A percentile compares a stretch with the other conserved stretches of the same genome.
phyloP scores from a whole-genome alignment of 225 moss, liverwort and hornwort genomes.

The Pseudisothecium myosuroides region DNA sequence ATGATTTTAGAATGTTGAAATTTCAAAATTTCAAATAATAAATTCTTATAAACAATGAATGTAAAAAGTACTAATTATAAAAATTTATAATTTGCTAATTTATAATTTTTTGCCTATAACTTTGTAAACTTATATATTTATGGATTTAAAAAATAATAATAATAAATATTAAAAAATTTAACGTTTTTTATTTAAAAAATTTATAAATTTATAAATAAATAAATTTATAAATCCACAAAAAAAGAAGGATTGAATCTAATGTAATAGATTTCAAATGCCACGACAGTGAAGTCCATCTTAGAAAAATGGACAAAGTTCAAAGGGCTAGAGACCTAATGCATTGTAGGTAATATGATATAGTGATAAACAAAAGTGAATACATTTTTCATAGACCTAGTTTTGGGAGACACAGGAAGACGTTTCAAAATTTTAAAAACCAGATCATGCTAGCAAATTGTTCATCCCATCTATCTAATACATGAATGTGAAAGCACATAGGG shows the following conservation, averaged over 20 bases:
- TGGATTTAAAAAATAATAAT: too few species aligned
- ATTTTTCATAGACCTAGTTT: fast-evolving
- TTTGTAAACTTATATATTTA: background rate
- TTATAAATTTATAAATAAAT: background rate
- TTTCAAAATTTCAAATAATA: background rate
- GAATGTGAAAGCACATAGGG: background rate
- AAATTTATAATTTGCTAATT: background rate
- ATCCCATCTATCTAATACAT: background rate
- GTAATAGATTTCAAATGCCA: background rate
- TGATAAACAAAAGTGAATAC: background rate
- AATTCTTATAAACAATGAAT: background rate
- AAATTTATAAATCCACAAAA: background rate
- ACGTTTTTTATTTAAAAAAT: too few species aligned
- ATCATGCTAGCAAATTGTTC: background rate
- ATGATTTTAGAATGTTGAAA: background rate
- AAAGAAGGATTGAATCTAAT: background rate
- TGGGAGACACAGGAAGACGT: background rate
- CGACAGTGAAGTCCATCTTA: background rate
- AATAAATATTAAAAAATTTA: too few species aligned
- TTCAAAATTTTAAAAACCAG: background rate
- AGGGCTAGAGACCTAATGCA: background rate
- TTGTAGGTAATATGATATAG: background rate
- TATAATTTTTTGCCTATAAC: too few species aligned
- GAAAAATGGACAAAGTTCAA: background rate
- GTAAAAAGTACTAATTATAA: background rate